Base-by-base conservation (phyloP, 1,284 basidiomycete genomes). In the Macrocystidia cucumis region DNA sequence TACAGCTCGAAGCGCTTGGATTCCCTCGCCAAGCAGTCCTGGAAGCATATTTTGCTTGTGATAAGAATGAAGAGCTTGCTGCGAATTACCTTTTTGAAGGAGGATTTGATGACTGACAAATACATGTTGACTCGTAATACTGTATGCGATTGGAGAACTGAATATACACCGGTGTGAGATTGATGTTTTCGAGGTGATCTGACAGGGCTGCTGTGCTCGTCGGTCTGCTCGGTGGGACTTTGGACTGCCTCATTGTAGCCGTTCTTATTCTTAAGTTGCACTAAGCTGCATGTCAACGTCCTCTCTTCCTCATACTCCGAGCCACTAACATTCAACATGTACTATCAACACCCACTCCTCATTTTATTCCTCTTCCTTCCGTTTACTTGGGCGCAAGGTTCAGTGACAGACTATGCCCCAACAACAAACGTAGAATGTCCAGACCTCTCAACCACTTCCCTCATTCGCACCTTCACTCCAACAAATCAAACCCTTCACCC, bases 41-140 rank as follows among this genome's bases (percentile, higher is more conserved):
- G 28, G 78, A 95, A 57, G 92, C 92, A 1, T 97, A 88, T 63
- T 74, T 91, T 61, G 81, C 82, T 4, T 96, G 91, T 58, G 92
- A 91, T 58, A 92, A 89, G 72, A 91, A 97, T 53, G 92, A 97
- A 61, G 91, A 95, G 56, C 62, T 93, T 27, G 91, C 92, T 2
- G 92, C 92, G 13, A 95, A 93, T 54, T 93, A 82, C 51, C 60
- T 93, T 50, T 92, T 93, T 48, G 91, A 93, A 45, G 58, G 65
- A 42, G 65, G 65, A 22, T 83, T 78, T 48, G 82, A 84, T 2
- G 78, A 80, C 29, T 54, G 44, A 43, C 32, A n/a, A n/a, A n/a
- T n/a, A n/a, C n/a, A n/a, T n/a, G n/a, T n/a, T n/a, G n/a, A n/a
- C n/a, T n/a, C n/a, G n/a, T n/a, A 37, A 21, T 23, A 25, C 12